These are phyloP conservation scores for Entrophospora sp. DNA, from an alignment of 192 early-diverging fungal genomes.

Conservation along the genomic window DNA sequence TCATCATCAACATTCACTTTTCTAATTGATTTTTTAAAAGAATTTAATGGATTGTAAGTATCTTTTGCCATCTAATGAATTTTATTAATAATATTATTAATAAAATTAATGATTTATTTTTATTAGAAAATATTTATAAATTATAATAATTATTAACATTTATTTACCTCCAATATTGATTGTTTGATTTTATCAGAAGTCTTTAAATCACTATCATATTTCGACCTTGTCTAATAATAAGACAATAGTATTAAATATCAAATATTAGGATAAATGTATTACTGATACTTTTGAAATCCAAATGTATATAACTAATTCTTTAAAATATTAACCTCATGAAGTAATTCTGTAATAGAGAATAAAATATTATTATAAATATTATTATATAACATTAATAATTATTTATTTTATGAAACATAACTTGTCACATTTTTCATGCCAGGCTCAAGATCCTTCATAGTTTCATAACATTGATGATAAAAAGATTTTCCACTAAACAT, in stretches of 20 bases:
- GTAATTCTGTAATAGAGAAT: constrained; percentile 26
- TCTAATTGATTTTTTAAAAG: not conserved
- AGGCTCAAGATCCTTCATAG: constrained; percentile 71
- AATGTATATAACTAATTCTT: too few species aligned
- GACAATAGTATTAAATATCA: not conserved
- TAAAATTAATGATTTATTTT: not conserved
- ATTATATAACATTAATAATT: not conserved
- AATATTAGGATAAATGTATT: too few species aligned
- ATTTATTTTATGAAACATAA: constrained; percentile 3
- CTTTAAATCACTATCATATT: constrained; percentile 15
- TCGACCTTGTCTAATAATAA: not conserved
- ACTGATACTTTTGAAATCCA: too few species aligned
- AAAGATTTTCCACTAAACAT: constrained; percentile 80
- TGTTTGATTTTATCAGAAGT: constrained; percentile 13
- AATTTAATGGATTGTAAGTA: not conserved
- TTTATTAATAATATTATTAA: not conserved
- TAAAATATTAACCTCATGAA: constrained; percentile 41
- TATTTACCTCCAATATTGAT: not conserved
- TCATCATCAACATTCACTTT: too few species aligned
- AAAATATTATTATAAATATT: too few species aligned
- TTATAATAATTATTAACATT: not conserved
- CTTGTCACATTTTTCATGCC: constrained; percentile 68
- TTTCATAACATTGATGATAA: constrained; percentile 75
- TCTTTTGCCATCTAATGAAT: constrained; percentile 14
- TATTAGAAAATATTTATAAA: not conserved